Conservation (phyloP, 495 filamentous ascomycete species). For the Tuber indicum region DNA sequence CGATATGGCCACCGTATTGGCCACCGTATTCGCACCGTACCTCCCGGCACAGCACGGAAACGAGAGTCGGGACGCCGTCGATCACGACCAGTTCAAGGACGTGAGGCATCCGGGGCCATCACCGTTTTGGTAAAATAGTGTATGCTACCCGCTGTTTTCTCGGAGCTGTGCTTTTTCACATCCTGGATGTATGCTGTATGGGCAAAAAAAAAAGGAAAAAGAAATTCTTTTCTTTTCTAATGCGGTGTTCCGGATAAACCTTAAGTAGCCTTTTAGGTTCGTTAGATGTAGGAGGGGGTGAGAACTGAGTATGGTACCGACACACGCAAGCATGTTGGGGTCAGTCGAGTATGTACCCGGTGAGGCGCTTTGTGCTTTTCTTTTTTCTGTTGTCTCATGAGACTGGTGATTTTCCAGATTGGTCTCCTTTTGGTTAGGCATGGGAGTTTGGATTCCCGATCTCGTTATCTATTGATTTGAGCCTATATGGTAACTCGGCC, state of each 20-base stretch:
- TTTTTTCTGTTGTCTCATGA: not conserved
- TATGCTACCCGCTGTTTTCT: not conserved
- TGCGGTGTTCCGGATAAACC: not conserved
- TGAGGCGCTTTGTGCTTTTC: not conserved
- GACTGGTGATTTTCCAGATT: not conserved
- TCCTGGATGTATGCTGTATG: not conserved
- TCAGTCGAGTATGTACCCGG: not conserved
- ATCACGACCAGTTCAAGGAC: too few relatives aligned
- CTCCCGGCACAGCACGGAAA: not conserved
- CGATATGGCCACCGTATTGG: not conserved
- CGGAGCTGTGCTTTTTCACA: not conserved
- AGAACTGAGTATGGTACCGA: too few relatives aligned
- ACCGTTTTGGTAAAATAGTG: not conserved
- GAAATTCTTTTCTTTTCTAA: not conserved
- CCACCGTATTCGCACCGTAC: not conserved
- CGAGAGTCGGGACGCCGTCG: too few relatives aligned
- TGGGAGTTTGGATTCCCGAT: not conserved
- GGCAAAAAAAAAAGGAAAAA: not conserved
- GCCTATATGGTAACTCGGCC: not conserved
- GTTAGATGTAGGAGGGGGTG: too few relatives aligned
- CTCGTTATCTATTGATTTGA: not conserved
- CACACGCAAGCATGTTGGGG: too few relatives aligned
- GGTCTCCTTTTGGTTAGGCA: not conserved
- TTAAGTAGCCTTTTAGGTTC: too few relatives aligned
- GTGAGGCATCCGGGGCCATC: not conserved